Base-by-base conservation (phyloP, 139 green algal genomes). In the Prasinococcaceae sp. region DNA sequence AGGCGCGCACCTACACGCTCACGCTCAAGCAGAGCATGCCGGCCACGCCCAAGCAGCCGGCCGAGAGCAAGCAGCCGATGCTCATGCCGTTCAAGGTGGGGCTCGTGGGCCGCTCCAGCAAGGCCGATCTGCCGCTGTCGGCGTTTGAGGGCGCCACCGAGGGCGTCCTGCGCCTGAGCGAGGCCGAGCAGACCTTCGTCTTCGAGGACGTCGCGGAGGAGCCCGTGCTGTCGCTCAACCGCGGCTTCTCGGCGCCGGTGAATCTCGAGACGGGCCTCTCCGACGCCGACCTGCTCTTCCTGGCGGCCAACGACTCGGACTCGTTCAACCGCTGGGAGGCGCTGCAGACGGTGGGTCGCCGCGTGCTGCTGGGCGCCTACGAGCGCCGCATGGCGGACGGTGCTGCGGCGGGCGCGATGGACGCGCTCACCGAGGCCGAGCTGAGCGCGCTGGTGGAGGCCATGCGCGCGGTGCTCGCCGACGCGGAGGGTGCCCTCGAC, bases 231-330 rank as follows among this genome's bases (percentile, higher is more conserved):
- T 90, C 74, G 3, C 66, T 96, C 69, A 81, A 97, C 59, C 78
- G 90, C 14, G 72, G 69, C 69, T 97, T 98, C 73, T 88, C 70
- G 28, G 90, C 90, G 6, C 90, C 90, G 25, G 86, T 97, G 30
- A 63, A 66, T 42, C 65, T 79, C 8, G 29, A 37, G 17, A 64
- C 90, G 33, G 68, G 79, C 43, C 79, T 80, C 1, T 79, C 92
- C 60, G 76, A 94, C 9, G 79, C 88, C 47, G 75, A 95, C 50
- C 75, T 96, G 33, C 28, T 78, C 20, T 92, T 96, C 73, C 64
- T 95, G 56, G 73, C 95, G 28, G 81, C 82, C 0, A 59, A 94
- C 47, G 89, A 97, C 73, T 82, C 68, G 2, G 86, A 96, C 61
- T 52, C 74, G 6, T 95, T 94, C 76, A 90, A 87, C 76, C 68